Evolutionary conservation across 2,329 filamentous ascomycete genomes (phyloP).

Genomic region (Stachybotrys chlorohalonatus): DNA sequence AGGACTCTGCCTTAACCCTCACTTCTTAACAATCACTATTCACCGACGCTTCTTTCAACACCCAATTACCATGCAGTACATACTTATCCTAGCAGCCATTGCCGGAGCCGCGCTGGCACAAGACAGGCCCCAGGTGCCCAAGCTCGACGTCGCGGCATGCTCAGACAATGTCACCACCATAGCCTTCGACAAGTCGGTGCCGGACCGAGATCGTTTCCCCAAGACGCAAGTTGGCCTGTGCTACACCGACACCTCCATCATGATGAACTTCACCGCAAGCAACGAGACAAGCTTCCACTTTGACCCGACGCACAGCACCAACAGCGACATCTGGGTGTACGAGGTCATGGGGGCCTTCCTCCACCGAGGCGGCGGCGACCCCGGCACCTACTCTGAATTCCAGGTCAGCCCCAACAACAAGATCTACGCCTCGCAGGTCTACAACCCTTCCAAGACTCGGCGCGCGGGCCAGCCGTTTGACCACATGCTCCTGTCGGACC

Average conservation of each 20-base stretch:
- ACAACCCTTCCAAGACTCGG: constrained; percentile 38
- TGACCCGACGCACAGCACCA: constrained; percentile 30
- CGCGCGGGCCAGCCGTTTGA: constrained; percentile 31
- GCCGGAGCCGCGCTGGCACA: not conserved
- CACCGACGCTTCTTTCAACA: not conserved
- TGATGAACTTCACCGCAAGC: constrained; percentile 33
- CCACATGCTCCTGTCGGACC: constrained; percentile 29
- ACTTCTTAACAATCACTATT: too few species aligned
- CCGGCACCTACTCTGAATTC: constrained; percentile 40
- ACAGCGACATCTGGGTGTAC: constrained; percentile 38
- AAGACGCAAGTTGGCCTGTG: constrained; percentile 36
- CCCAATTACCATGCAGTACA: not conserved
- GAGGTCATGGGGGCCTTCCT: constrained; percentile 44
- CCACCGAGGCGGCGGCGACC: constrained; percentile 33
- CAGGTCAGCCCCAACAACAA: constrained; percentile 42
- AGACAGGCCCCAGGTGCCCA: constrained; percentile 7
- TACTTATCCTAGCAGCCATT: not conserved
- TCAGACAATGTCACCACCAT: constrained; percentile 22
- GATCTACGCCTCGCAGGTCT: constrained; percentile 41
- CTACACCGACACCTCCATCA: constrained; percentile 30
- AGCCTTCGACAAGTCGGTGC: constrained; percentile 31
- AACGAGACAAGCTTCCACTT: constrained; percentile 39
- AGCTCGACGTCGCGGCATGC: constrained; percentile 29
- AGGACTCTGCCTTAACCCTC: too few species aligned
- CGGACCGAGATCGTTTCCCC: constrained; percentile 29